These are phyloP conservation scores for Xylaria scruposa DNA, from an alignment of 495 filamentous ascomycete genomes.

Conservation along the genomic window DNA sequence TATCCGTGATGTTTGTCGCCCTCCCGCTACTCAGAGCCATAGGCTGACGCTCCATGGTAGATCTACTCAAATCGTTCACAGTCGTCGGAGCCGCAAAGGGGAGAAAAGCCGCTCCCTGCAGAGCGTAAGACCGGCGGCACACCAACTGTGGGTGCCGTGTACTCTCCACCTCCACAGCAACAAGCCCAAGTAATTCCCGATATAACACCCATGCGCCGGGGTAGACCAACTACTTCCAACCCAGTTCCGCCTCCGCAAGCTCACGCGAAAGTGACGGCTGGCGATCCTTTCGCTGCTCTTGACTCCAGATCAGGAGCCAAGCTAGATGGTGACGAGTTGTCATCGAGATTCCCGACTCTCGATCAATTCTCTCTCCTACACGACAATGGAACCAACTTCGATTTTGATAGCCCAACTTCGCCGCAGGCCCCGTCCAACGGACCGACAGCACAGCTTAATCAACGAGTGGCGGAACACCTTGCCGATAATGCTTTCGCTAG, in stretches of 20 bases:
- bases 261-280: constrained; percentile 66
- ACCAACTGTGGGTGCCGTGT: constrained; percentile 72
- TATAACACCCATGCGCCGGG: constrained; percentile 92
- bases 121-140: constrained; percentile 49
- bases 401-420: constrained; percentile 70
- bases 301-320: constrained; percentile 67
- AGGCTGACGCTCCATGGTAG: constrained; percentile 52
- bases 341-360: constrained; percentile 84
- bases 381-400: constrained; percentile 83
- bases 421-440: constrained; percentile 48
- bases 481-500: constrained; percentile 87
- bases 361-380: constrained; percentile 93
- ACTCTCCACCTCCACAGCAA: constrained; percentile 70
- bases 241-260: constrained; percentile 47
- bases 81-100: constrained; percentile 40
- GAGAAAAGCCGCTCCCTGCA: constrained; percentile 29
- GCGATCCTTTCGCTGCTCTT: constrained; percentile 88
- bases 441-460: constrained; percentile 67
- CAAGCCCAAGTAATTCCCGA: constrained; percentile 81
- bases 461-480: constrained; percentile 79
- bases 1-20: constrained; percentile 81
- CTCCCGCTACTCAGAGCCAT: background rate
- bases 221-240: constrained; percentile 69
- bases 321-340: constrained; percentile 74
- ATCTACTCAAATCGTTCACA: constrained; percentile 78